Conservation (phyloP, 257 asterid genomes). For the Plantago major region DNA sequence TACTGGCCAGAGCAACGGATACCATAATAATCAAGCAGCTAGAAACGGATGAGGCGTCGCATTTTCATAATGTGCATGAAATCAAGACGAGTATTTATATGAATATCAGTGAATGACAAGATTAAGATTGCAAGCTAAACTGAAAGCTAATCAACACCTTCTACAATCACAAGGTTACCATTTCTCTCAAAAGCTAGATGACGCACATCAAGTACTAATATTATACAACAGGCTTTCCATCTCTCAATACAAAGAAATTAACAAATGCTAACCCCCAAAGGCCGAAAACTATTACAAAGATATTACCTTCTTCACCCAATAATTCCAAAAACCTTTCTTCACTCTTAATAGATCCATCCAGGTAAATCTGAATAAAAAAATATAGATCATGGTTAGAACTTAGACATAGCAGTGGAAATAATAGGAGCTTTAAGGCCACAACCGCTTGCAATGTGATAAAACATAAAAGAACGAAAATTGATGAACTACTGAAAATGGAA, state of each 20-base stretch:
- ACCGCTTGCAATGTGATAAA: background rate
- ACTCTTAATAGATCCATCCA: slow-evolving; percentile 13
- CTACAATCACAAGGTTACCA: background rate
- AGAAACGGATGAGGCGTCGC: background rate
- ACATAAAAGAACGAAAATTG: background rate
- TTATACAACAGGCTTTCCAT: slow-evolving; percentile 15
- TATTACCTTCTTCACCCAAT: slow-evolving; percentile 30
- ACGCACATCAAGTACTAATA: slow-evolving; percentile 7
- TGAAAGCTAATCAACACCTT: background rate
- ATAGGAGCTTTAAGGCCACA: background rate
- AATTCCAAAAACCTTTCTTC: slow-evolving; percentile 15
- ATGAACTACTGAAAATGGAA: background rate
- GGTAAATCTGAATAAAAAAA: slow-evolving; percentile 8
- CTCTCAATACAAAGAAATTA: slow-evolving; percentile 14
- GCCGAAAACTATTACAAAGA: slow-evolving; percentile 17
- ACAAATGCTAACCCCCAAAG: slow-evolving; percentile 4
- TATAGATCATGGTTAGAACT: background rate
- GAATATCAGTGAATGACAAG: background rate
- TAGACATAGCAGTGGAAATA: background rate
- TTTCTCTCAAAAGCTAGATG: slow-evolving; percentile 4
- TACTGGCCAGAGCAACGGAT: too few relatives aligned
- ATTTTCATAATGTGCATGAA: background rate
- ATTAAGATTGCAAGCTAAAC: background rate
- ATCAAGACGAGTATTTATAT: background rate
- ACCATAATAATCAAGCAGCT: too few relatives aligned